Conservation (phyloP, 768 basidiomycete genomes). For the Rhizopogon vesiculosus region DNA sequence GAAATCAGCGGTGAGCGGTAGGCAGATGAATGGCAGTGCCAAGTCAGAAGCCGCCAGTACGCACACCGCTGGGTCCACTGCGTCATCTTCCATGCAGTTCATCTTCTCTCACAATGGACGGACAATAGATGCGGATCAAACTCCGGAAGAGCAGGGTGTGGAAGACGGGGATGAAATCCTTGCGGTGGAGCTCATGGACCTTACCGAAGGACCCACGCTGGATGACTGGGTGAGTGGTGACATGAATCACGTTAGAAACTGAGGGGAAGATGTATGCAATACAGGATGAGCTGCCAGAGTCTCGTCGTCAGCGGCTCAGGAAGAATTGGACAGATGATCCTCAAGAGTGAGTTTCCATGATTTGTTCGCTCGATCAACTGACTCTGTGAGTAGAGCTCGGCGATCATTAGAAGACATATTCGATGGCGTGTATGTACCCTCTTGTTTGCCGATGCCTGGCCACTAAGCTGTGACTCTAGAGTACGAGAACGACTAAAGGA, state of each 20-base stretch:
- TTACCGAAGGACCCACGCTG: conserved; percentile 63
- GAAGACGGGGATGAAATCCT: conserved; percentile 87
- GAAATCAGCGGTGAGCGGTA: conserved; percentile 19
- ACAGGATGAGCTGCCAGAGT: conserved; percentile 64
- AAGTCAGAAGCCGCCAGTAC: conserved; percentile 47
- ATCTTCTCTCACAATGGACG: conserved; percentile 83
- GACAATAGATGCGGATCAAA: conserved; percentile 74
- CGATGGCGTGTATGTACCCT: conserved; percentile 67
- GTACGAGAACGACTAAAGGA: conserved; percentile 85
- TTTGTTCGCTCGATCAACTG: background rate
- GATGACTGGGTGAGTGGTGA: conserved; percentile 55
- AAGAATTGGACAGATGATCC: conserved; percentile 82
- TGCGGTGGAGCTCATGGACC: conserved; percentile 87
- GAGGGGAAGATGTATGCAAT: conserved; percentile 2
- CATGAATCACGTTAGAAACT: background rate
- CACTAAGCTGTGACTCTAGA: conserved; percentile 30
- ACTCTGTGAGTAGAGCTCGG: conserved; percentile 47
- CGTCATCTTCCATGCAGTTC: conserved; percentile 60
- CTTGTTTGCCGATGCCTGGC: conserved; percentile 1
- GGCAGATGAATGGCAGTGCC: conserved; percentile 43
- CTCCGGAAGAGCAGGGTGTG: conserved; percentile 83
- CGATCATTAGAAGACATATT: conserved; percentile 80
- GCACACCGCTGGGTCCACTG: conserved; percentile 34
- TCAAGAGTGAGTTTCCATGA: conserved; percentile 49
- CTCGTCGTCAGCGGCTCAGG: conserved; percentile 63